Evolutionary conservation across 2,329 filamentous ascomycete species (phyloP), one percentile per base, ranked within the genome.

Genomic region (Colletotrichum higginsianum): DNA sequence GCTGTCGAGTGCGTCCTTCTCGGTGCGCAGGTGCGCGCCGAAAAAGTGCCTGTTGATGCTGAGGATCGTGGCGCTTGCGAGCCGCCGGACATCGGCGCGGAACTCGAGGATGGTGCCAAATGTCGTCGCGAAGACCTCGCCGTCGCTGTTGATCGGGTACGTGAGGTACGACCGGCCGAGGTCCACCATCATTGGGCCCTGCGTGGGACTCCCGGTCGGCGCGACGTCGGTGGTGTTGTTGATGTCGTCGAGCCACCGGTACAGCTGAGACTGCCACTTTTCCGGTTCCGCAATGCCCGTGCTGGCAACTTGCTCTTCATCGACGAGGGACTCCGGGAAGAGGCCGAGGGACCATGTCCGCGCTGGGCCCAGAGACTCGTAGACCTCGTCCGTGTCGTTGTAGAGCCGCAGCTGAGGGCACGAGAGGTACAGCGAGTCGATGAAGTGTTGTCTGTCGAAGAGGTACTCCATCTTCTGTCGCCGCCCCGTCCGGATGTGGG

Each of bases 71-170:
- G 5, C 30, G 30, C 30, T 79, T 0, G 79, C 79, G 13, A 80
- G 68, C 13, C 71, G 74, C 47, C 78, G 78, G 11, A 76, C 77
- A 66, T 80, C 78, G 63, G 68, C 69, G 16, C 79, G 76, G 67
- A 79, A 80, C 12, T 78, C 78, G 40, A 80, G 67, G 57, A 80
- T 74, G 69, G 78, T 78, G 71, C 79, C 79, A 68, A 80, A 80
- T 61, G 77, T 74, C 67, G 75, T 75, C 1, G 77, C 79, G 44
- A 83, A 80, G 9, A 67, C 74, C 50, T 76, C 75, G 57, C 81
- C 80, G 71, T 83, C 81, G 55, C 75, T 77, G 60, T 75, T 74
- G 9, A 79, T 79, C 7, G 81, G 82, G 60, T 82, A 84, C 46
- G 81, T 78, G 55, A 82, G 78, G 67, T 80, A 82, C 0, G 80